Evolutionary conservation across 352 stramenopile genomes (phyloP).

Genomic region (Phytophthora constricta): DNA sequence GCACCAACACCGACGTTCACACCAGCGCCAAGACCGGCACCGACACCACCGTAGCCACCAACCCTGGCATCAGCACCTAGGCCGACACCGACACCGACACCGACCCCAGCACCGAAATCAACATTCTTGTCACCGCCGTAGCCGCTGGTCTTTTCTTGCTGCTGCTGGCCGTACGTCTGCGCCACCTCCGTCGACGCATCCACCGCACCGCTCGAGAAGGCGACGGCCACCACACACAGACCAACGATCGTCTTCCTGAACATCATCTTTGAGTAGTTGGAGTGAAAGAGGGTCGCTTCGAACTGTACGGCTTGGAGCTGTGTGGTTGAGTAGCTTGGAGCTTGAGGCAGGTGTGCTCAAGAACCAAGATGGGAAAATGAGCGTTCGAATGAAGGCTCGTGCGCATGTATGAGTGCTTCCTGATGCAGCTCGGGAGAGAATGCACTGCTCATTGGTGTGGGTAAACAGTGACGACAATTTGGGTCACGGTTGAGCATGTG

Average conservation of each 20-base stretch:
- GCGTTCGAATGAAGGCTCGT: background rate
- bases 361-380: background rate
- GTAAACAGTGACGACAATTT: no score
- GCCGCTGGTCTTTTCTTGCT: background rate
- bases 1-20: background rate
- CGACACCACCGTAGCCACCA: background rate
- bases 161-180: background rate
- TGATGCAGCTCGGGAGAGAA: no score
- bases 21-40: background rate
- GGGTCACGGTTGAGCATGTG: no score
- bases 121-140: background rate
- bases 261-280: conserved; percentile 15
- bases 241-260: conserved; percentile 17
- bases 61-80: background rate
- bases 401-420: no score
- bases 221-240: conserved; percentile 7
- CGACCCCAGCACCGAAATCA: background rate
- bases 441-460: conserved; percentile 8
- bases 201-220: background rate
- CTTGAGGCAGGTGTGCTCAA: conserved; percentile 1
- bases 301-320: background rate
- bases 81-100: background rate
- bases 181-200: conserved; percentile 2
- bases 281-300: background rate
- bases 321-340: background rate